Percentiles rank a stretch among this genome's conserved stretches.
phyloP scores from a whole-genome alignment of 139 green algal species.

The Coccomyxa sp. region DNA sequence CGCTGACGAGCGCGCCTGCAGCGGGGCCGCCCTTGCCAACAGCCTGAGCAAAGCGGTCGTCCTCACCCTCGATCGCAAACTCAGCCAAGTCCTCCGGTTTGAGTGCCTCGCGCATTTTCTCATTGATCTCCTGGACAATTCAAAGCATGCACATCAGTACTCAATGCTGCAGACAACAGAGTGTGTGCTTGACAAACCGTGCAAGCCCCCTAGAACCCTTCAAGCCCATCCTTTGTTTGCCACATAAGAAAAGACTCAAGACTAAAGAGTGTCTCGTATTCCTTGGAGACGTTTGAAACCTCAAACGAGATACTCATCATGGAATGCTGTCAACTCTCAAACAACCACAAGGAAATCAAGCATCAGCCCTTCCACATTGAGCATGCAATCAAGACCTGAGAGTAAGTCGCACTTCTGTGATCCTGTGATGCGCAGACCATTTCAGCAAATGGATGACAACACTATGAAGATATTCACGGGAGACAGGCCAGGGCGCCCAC shows the following conservation, averaged over 20 bases:
- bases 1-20: not conserved
- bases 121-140: conserved; percentile 24
- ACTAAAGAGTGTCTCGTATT: not conserved
- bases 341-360: no score
- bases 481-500: not conserved
- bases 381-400: no score
- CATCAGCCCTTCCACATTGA: no score
- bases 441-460: no score
- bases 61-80: conserved; percentile 53
- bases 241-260: not conserved
- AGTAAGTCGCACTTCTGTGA: not conserved
- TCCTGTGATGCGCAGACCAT: not conserved
- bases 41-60: conserved; percentile 46
- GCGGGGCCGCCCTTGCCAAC: not conserved
- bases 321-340: no score
- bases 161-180: not conserved
- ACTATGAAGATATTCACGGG: not conserved
- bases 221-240: not conserved
- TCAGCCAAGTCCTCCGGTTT: conserved; percentile 61
- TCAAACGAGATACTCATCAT: no score
- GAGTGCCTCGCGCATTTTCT: conserved; percentile 45
- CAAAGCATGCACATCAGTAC: not conserved
- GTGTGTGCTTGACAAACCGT: not conserved
- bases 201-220: not conserved
- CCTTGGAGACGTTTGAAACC: not conserved